Evolutionary conservation across 2,329 filamentous ascomycete genomes (phyloP).

Genomic region (Fusarium citri): DNA sequence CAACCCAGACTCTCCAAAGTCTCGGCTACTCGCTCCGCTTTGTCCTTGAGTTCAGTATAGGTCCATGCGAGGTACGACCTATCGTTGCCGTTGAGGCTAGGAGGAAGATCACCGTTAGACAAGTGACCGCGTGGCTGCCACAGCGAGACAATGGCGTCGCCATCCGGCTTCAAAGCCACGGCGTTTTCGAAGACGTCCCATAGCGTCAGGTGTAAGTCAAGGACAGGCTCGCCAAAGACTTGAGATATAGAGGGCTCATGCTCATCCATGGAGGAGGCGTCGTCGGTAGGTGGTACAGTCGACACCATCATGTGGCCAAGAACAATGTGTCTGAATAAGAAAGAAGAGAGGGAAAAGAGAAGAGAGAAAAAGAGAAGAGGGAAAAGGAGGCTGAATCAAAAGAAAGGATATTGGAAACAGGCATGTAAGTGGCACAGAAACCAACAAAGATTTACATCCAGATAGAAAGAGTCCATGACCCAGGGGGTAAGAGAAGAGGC

Average conservation of each 20-base stretch:
- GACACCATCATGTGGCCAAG: slow-evolving; percentile 23
- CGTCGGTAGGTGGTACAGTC: slow-evolving; percentile 17
- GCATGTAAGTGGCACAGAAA: slow-evolving; percentile 32
- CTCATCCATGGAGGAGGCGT: slow-evolving; percentile 7
- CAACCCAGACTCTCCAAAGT: slow-evolving; percentile 42
- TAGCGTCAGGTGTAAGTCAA: slow-evolving; percentile 47
- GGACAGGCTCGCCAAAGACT: slow-evolving; percentile 44
- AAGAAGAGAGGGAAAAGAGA: not conserved
- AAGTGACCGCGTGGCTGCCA: slow-evolving; percentile 46
- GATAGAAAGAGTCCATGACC: not conserved
- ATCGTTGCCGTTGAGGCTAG: not conserved
- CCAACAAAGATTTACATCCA: slow-evolving; percentile 6
- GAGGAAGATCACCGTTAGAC: not conserved
- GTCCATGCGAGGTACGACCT: slow-evolving; percentile 47
- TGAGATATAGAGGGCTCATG: slow-evolving; percentile 39
- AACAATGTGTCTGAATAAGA: not conserved
- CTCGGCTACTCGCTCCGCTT: slow-evolving; percentile 43
- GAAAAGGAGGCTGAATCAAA: slow-evolving; percentile 37
- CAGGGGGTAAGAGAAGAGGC: not conserved
- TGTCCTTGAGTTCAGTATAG: slow-evolving; percentile 45
- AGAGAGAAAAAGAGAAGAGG: not conserved
- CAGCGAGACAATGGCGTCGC: slow-evolving; percentile 52
- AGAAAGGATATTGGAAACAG: slow-evolving; percentile 24
- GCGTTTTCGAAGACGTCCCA: slow-evolving; percentile 51
- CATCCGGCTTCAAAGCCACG: slow-evolving; percentile 45